Conservation (phyloP, 306 rosid genomes). For the Lotus japonicus region DNA sequence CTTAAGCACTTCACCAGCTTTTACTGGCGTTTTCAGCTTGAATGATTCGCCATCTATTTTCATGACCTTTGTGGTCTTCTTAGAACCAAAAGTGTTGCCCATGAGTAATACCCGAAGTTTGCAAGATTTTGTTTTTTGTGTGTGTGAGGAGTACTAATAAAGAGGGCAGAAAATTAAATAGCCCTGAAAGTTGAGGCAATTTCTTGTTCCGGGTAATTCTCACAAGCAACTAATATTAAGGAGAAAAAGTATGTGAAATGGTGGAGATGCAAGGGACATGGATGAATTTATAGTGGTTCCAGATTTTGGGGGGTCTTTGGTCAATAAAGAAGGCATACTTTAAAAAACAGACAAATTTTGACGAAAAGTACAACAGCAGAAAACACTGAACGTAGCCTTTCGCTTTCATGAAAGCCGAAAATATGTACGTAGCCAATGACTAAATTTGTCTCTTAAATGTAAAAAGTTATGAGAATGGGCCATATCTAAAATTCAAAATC, state of each 20-base stretch:
- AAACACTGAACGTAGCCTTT: conserved; percentile 26
- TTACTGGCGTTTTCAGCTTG: conserved; percentile 59
- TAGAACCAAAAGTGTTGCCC: conserved; percentile 77
- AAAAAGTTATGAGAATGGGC: too few species aligned
- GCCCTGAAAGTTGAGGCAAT: background rate
- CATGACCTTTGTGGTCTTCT: conserved; percentile 68
- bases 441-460: background rate
- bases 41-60: conserved; percentile 70
- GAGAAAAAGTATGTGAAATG: background rate
- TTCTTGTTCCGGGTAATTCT: background rate
- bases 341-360: background rate
- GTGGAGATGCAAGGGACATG: conserved; percentile 29
- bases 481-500: too few species aligned
- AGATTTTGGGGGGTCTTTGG: conserved; percentile 15
- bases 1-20: conserved; percentile 54
- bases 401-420: conserved; percentile 22
- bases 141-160: conserved; percentile 2
- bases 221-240: background rate
- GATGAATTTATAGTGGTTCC: conserved; percentile 27
- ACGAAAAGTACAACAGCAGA: conserved; percentile 7
- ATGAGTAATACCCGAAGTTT: conserved; percentile 20
- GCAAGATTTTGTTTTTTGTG: background rate
- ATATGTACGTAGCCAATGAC: background rate
- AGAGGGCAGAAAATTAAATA: too few species aligned
- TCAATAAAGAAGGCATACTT: conserved; percentile 69